A percentile compares a stretch with the other conserved stretches of the same genome.
Conservation (phyloP, 2,329 filamentous ascomycete species). For the Penicillium sp. region DNA sequence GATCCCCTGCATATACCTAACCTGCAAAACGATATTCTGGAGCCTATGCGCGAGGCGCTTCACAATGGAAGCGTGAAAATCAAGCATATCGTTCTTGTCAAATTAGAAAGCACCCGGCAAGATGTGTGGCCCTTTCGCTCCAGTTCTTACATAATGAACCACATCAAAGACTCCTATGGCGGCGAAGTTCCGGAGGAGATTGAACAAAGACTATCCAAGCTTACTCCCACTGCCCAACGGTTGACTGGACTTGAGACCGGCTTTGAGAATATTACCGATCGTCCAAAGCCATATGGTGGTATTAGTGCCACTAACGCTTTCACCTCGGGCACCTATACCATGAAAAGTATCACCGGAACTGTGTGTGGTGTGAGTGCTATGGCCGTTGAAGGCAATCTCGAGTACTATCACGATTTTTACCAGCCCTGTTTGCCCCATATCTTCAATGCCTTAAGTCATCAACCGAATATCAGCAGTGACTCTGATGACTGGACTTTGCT, state of each 20-base stretch:
- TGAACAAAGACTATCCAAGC: constrained; percentile 22
- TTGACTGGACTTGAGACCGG: constrained; percentile 31
- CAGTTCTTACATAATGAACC: constrained; percentile 36
- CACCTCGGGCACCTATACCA: constrained; percentile 46
- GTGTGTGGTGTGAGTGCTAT: constrained; percentile 47
- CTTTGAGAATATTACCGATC: constrained; percentile 5
- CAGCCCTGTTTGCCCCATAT: constrained; percentile 48
- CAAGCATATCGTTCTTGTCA: constrained; percentile 46
- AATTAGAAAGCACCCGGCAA: constrained; percentile 49
- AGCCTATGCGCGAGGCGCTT: constrained; percentile 10
- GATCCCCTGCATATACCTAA: constrained; percentile 16
- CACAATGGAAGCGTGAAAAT: constrained; percentile 33
- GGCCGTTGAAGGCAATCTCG: constrained; percentile 45
- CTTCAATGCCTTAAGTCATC: constrained; percentile 25
- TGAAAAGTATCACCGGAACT: constrained; percentile 46
- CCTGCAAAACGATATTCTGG: constrained; percentile 13
- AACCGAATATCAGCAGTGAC: constrained; percentile 21
- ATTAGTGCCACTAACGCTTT: constrained; percentile 44
- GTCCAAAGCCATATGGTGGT: constrained; percentile 37
- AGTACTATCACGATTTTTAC: constrained; percentile 45
- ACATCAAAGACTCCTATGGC: constrained; percentile 39
- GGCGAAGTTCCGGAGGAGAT: constrained; percentile 37
- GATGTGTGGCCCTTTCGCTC: constrained; percentile 49
- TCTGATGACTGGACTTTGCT: constrained; percentile 30
- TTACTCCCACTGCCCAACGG: constrained; percentile 31